Percentiles rank a stretch among this genome's conserved stretches.
Evolutionary conservation across 202 grass and related monocot genomes (phyloP).

Genomic region (Cymbopogon flexuosus): DNA sequence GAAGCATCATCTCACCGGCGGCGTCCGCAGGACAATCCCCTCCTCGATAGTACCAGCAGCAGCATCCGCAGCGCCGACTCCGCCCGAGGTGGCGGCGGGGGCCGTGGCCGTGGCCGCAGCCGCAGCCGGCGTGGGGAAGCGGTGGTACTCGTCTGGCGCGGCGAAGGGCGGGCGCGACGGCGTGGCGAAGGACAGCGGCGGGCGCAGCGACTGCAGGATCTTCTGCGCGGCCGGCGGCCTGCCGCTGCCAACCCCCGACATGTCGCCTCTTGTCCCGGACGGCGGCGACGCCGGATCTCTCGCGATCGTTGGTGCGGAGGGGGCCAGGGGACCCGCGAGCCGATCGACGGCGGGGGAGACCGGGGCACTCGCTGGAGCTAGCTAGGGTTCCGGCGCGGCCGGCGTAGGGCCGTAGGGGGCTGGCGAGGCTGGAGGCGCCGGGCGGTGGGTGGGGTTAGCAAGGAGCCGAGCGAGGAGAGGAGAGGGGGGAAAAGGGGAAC

Average conservation of each 20-base stretch:
- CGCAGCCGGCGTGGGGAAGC: constrained; percentile 38
- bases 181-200: constrained; percentile 40
- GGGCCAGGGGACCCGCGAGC: not conserved
- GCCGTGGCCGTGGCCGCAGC: not conserved
- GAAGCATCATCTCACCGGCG: constrained; percentile 55
- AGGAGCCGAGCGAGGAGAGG: not conserved
- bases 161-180: constrained; percentile 54
- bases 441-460: constrained; percentile 42
- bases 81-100: constrained; percentile 24
- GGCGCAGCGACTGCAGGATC: constrained; percentile 70
- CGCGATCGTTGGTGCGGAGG: constrained; percentile 10
- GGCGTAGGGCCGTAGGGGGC: constrained; percentile 14
- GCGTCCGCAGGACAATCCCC: constrained; percentile 60
- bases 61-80: constrained; percentile 7
- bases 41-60: constrained; percentile 48
- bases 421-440: constrained; percentile 18
- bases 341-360: not conserved
- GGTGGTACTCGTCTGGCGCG: constrained; percentile 66
- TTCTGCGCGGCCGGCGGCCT: constrained; percentile 52
- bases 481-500: not conserved
- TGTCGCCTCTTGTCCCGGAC: constrained; percentile 5
- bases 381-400: constrained; percentile 32
- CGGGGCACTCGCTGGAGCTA: constrained; percentile 25
- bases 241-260: constrained; percentile 52
- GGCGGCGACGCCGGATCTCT: constrained; percentile 16